Evolutionary conservation across 2,329 filamentous ascomycete genomes (phyloP), one percentile per base, ranked within the genome.

Genomic region (Colletotrichum sp.): DNA sequence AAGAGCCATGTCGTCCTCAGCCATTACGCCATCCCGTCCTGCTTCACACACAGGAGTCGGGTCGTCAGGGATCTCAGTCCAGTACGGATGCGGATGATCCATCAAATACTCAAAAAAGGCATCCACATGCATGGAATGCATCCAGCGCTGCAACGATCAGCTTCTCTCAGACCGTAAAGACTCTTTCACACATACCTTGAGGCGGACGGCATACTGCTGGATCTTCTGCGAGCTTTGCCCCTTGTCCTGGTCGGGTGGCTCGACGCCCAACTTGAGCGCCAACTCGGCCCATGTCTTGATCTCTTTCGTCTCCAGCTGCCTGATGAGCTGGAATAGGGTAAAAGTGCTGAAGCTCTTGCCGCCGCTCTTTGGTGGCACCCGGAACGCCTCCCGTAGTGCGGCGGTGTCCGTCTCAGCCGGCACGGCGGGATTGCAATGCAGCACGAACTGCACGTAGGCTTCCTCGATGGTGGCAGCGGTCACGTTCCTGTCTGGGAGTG

Each of bases 81-180:
- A 98, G 84, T 98, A 98, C 1, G 91, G 86, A 83, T 98, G 95
- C 30, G 91, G 87, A 78, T 95, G 95, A 65, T 92, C 92, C 77
- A 96, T 89, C 24, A 98, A 91, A 83, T 95, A 98, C 83, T 98
- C 95, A 81, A 98, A 98, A 83, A 98, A 98, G 13, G 95, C 95
- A 87, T 98, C 95, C 69, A 98, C 92, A 83, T 98, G 96, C 94
- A 98, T 96, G 7, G 96, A 96, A 83, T 95, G 95, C 95, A 98
- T 97, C 96, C 96, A 98, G 82, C 96, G 93, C 95, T 95, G 80
- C 52, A 63, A 62, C 6, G 13, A 52, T 79, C 72, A 78, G 71
- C 49, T 16, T 8, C 12, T 62, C 34, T 62, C 10, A 15, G 7
- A 59, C 4, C 34, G 5, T 18, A 12, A 1, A 6, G 7, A 16